These are phyloP conservation scores for Ehretia macrophylla DNA, from an alignment of 257 asterid genomes.

Conservation along the genomic window DNA sequence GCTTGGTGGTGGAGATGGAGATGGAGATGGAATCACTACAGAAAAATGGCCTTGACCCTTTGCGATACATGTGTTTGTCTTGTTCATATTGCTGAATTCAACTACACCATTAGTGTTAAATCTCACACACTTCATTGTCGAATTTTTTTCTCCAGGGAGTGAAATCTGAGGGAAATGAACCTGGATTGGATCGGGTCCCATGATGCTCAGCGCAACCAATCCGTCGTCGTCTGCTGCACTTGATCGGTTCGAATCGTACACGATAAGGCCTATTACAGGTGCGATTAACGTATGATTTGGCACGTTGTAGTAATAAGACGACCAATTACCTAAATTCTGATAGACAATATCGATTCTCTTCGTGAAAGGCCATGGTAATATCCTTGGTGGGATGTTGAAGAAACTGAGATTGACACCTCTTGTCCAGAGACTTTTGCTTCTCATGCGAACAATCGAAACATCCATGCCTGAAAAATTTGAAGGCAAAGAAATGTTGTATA, in stretches of 20 bases:
- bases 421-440: constrained; percentile 41
- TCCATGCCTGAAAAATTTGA: constrained; percentile 47
- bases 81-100: constrained; percentile 44
- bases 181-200: constrained; percentile 27
- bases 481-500: constrained; percentile 52
- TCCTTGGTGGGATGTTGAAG: constrained; percentile 41
- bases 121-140: constrained; percentile 41
- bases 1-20: background rate
- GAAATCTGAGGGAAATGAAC: constrained; percentile 37
- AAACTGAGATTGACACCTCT: constrained; percentile 41
- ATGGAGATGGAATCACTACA: constrained; percentile 40
- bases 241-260: constrained; percentile 41
- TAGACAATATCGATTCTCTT: constrained; percentile 56
- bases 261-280: constrained; percentile 67
- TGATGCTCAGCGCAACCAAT: constrained; percentile 26
- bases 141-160: constrained; percentile 1
- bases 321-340: constrained; percentile 65
- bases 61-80: constrained; percentile 32
- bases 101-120: constrained; percentile 39
- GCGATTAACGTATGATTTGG: constrained; percentile 45
- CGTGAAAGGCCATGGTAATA: constrained; percentile 49
- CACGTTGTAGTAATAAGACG: constrained; percentile 51
- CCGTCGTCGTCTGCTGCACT: background rate
- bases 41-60: constrained; percentile 61
- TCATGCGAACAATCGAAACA: constrained; percentile 42